These are phyloP conservation scores for Penicillium sp. DNA, from an alignment of 2,329 filamentous ascomycete species.

Conservation along the genomic window DNA sequence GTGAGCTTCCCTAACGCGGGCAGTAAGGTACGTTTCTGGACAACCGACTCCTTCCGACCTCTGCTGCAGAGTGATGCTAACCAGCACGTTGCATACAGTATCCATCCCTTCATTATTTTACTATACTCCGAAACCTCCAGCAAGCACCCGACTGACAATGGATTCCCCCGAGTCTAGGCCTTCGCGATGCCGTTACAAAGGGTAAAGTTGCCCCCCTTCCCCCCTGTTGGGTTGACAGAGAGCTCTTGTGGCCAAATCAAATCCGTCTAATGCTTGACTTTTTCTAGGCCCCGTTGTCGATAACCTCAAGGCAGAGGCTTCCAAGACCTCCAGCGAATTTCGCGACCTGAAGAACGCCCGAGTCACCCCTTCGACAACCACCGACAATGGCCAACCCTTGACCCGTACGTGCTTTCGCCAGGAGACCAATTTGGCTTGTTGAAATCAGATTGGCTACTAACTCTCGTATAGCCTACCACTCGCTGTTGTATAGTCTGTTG, in stretches of 20 bases:
- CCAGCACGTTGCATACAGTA: slow-evolving; percentile 16
- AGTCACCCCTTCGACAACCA: slow-evolving; percentile 55
- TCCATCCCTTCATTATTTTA: slow-evolving; percentile 1
- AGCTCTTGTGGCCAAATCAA: slow-evolving; percentile 2
- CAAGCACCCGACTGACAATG: slow-evolving; percentile 23
- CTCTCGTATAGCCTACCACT: slow-evolving; percentile 60
- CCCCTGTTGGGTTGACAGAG: not conserved
- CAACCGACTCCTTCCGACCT: slow-evolving; percentile 11
- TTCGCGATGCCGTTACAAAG: slow-evolving; percentile 30
- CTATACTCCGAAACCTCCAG: not conserved
- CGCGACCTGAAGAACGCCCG: slow-evolving; percentile 59
- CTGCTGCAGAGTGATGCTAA: slow-evolving; percentile 15
- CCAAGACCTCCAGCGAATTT: slow-evolving; percentile 60
- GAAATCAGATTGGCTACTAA: slow-evolving; percentile 17
- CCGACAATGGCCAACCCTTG: slow-evolving; percentile 63
- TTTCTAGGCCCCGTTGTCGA: slow-evolving; percentile 56
- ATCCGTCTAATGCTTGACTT: slow-evolving; percentile 19
- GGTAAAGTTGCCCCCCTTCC: slow-evolving; percentile 14
- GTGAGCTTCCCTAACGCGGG: slow-evolving; percentile 44
- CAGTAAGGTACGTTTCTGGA: slow-evolving; percentile 39
- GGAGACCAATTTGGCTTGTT: not conserved
- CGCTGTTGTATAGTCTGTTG: slow-evolving; percentile 65
- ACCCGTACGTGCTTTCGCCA: slow-evolving; percentile 52
- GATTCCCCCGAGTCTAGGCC: slow-evolving; percentile 19
- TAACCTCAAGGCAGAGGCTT: slow-evolving; percentile 58